Evolutionary conservation across 371 early-diverging fungal genomes (phyloP).

Genomic region (Gilbertella persicaria): DNA sequence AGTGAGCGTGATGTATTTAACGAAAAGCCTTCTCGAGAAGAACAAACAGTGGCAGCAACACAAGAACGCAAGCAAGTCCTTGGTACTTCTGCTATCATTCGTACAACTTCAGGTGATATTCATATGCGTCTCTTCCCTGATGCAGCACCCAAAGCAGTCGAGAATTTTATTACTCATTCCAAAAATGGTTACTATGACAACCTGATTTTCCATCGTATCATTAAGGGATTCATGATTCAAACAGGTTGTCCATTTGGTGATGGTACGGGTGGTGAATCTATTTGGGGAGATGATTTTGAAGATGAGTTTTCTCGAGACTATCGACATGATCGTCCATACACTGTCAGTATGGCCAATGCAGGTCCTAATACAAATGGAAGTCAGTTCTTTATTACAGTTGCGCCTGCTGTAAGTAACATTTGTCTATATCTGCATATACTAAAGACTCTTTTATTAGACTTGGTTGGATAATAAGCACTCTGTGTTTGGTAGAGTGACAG

Average conservation of each 20-base stretch:
- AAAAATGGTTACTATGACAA: constrained; percentile 78
- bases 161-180: constrained; percentile 85
- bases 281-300: constrained; percentile 95
- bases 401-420: constrained; percentile 64
- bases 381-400: constrained; percentile 99
- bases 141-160: constrained; percentile 90
- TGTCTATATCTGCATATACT: neutral
- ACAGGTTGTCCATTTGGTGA: constrained; percentile 83
- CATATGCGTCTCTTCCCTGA: constrained; percentile 83
- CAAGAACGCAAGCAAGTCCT: constrained; percentile 63
- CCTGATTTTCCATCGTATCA: constrained; percentile 88
- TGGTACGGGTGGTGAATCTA: constrained; percentile 96
- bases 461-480: constrained; percentile 98
- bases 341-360: constrained; percentile 97
- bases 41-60: constrained; percentile 84
- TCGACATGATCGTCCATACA: constrained; percentile 87
- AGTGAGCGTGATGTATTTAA: constrained; percentile 95
- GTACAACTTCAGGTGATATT: constrained; percentile 88
- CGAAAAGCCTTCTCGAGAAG: constrained; percentile 95
- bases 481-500: constrained; percentile 94
- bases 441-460: constrained; percentile 46
- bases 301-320: constrained; percentile 89
- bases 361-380: constrained; percentile 93
- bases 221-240: constrained; percentile 92
- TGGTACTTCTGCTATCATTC: constrained; percentile 79